Percentiles rank a stretch among this genome's conserved stretches.
Evolutionary conservation across 1,284 basidiomycete genomes (phyloP).

Genomic region (Phylloporus gajari): DNA sequence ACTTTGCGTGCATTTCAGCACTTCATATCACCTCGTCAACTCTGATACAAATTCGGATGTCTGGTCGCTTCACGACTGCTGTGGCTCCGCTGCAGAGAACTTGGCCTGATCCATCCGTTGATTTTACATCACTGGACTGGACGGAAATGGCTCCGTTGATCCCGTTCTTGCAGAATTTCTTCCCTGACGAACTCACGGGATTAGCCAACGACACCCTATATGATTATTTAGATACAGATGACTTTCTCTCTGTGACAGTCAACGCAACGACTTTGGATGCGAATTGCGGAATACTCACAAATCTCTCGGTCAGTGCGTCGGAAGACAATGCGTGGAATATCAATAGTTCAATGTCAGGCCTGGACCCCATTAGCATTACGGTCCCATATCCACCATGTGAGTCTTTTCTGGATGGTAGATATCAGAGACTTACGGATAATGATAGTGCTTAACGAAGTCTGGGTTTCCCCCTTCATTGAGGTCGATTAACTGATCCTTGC

Average conservation of each 20-base stretch:
- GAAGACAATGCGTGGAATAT: background rate
- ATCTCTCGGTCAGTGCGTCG: background rate
- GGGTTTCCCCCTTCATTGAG: background rate
- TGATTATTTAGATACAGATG: background rate
- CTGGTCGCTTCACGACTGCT: too few relatives aligned
- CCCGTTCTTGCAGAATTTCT: background rate
- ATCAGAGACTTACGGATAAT: background rate
- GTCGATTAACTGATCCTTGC: background rate
- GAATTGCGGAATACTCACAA: conserved; percentile 1
- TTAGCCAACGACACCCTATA: conserved; percentile 1
- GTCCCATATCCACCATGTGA: background rate
- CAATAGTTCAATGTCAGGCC: background rate
- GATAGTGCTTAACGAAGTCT: conserved; percentile 6
- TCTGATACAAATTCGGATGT: background rate
- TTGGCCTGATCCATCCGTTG: too few relatives aligned
- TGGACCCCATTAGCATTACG: background rate
- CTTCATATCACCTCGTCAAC: conserved; percentile 5
- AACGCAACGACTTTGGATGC: background rate
- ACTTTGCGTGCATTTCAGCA: background rate
- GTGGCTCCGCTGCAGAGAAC: too few relatives aligned
- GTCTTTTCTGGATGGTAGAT: background rate
- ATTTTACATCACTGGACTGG: background rate
- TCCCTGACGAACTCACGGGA: background rate
- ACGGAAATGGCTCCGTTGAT: background rate
- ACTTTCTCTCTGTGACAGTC: background rate